Evolutionary conservation across 768 basidiomycete species (phyloP).

Genomic region (Tylopilus balloui): DNA sequence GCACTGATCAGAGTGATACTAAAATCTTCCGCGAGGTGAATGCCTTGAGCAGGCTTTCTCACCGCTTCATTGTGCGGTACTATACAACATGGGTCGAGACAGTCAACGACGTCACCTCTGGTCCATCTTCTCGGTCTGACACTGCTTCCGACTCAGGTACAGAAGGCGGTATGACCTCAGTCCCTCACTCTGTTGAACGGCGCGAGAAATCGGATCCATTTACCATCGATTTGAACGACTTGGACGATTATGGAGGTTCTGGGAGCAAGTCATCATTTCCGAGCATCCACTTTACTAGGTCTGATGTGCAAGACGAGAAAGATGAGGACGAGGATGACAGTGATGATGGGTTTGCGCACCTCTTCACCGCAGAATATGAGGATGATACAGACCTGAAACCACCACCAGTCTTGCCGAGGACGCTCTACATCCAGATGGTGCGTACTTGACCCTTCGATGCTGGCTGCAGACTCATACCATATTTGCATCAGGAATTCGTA

Average conservation of each 20-base stretch:
- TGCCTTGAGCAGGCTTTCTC: constrained; percentile 79
- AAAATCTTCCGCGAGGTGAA: constrained; percentile 92
- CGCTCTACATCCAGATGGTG: constrained; percentile 95
- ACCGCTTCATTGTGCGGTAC: constrained; percentile 89
- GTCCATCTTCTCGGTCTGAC: constrained; percentile 44
- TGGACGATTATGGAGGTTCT: constrained; percentile 54
- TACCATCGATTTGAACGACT: constrained; percentile 56
- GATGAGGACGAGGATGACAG: constrained; percentile 43
- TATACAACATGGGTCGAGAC: constrained; percentile 89
- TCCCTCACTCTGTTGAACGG: constrained; percentile 41
- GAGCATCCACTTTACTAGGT: constrained; percentile 73
- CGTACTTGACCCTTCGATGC: background rate
- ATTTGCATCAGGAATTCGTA: constrained; percentile 66
- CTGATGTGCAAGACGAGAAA: constrained; percentile 36
- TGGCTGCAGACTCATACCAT: background rate
- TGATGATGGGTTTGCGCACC: constrained; percentile 37
- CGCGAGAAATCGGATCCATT: constrained; percentile 55
- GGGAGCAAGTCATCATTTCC: constrained; percentile 66
- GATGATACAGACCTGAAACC: constrained; percentile 32
- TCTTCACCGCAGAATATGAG: constrained; percentile 33
- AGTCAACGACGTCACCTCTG: constrained; percentile 47
- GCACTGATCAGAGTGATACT: constrained; percentile 70
- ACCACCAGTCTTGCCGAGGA: constrained; percentile 40
- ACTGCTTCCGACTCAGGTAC: constrained; percentile 35
- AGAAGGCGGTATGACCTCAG: constrained; percentile 52